Conservation (phyloP, 2,329 filamentous ascomycete genomes). For the Sporothrix dimorphospora region DNA sequence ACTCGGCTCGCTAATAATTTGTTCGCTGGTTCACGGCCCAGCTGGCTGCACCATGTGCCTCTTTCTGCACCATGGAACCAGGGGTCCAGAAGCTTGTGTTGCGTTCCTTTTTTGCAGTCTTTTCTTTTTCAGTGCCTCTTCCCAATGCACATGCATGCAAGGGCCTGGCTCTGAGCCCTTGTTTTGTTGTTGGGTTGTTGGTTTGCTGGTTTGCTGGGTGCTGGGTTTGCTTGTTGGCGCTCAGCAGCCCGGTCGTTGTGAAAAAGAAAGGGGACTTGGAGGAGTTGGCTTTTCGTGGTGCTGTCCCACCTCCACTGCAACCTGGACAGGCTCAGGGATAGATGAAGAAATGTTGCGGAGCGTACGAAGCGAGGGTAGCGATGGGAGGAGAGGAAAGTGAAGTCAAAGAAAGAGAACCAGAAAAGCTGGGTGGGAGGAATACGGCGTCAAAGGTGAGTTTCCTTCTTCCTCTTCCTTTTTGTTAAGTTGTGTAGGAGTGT, state of each 20-base stretch:
- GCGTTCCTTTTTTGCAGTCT: background rate
- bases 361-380: background rate
- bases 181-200: background rate
- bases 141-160: background rate
- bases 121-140: too few species aligned
- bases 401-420: background rate
- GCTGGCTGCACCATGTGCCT: constrained; percentile 12
- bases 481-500: background rate
- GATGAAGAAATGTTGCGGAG: background rate
- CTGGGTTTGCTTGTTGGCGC: background rate
- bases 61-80: background rate
- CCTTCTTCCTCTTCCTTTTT: background rate
- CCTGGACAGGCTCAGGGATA: constrained; percentile 10
- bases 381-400: background rate
- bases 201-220: background rate
- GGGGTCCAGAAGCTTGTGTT: constrained; percentile 8
- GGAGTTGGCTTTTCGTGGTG: background rate
- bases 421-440: background rate
- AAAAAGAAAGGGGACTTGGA: background rate
- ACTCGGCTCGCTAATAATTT: constrained; percentile 15
- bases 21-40: constrained; percentile 14
- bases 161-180: background rate
- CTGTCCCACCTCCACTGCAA: constrained; percentile 14
- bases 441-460: background rate
- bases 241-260: background rate